Evolutionary conservation across 129 eudicot genomes (phyloP), one percentile per base, ranked within the genome.

Genomic region (Solidago caesia): DNA sequence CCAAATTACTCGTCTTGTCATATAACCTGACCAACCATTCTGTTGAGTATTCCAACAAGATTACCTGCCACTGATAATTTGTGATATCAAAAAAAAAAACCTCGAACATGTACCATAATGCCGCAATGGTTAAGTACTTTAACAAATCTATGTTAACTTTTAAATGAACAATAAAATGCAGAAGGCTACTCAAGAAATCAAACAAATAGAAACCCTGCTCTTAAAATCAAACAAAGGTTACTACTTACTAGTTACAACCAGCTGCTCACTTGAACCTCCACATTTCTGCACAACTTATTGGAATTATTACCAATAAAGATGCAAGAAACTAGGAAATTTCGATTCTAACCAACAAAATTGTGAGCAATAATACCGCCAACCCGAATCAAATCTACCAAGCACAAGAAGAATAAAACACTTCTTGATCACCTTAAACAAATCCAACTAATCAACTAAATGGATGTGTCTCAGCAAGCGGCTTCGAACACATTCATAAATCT

Each of bases 401-500:
- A 76, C 75, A 79, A 72, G 78, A 72, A 72, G 78, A 64, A 69
- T 75, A 82, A 71, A 77, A 44, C 73, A 64, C 62, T 77, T 68
- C 69, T 42, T 29, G 64, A 43, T 62, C 39, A 74, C 74, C 58
- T 29, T 71, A 29, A 80, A 57, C 74, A 71, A 84, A 64, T 72
- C 75, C 44, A 75, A 71, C 75, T 80, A 70, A 68, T 72, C 79
- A 79, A 67, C 63, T 79, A 72, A 56, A 62, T n/a, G 71, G 56
- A 71, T 55, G 80, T 43, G 87, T 75, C 92, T 86, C 92, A 88
- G 98, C 89, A 82, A 86, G 96, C 64, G 71, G 90, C 97, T 91
- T 91, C 71, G 74, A 78, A 16, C 92, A 77, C 76, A 76, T 75
- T 44, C 92, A 74, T 77, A 71, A 46, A 72, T 72, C 77, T 75